phyloP scores from a whole-genome alignment of 441 rosid species.

The Flueggea neowawraea region DNA sequence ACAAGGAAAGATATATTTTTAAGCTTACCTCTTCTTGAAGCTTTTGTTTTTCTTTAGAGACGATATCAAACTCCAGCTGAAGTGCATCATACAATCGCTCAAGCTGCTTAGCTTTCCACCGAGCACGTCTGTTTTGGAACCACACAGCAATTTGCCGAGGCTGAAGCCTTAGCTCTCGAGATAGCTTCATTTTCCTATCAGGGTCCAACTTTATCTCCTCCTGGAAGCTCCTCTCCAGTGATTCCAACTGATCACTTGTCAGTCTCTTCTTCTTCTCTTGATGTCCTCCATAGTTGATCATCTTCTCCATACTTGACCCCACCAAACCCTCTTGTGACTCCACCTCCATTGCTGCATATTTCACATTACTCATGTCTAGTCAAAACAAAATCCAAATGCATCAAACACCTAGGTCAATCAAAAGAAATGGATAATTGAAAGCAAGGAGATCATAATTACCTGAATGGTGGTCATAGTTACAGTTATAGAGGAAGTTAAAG shows the following conservation, averaged over 20 bases:
- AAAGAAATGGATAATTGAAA: background rate
- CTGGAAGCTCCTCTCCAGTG: conserved; percentile 77
- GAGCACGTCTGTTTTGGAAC: conserved; percentile 93
- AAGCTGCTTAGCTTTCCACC: conserved; percentile 92
- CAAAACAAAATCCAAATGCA: background rate
- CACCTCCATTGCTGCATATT: conserved; percentile 35
- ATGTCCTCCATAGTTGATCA: conserved; percentile 13
- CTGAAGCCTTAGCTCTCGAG: conserved; percentile 77
- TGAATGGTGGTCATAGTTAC: conserved; percentile 42
- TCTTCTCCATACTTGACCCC: conserved; percentile 31
- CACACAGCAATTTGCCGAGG: conserved; percentile 92
- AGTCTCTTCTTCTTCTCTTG: conserved; percentile 75
- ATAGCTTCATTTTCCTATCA: conserved; percentile 77
- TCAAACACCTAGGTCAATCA: too few species aligned
- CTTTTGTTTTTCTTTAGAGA: conserved; percentile 62
- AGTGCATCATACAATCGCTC: conserved; percentile 70
- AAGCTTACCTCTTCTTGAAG: conserved; percentile 77
- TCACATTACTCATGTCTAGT: conserved; percentile 39
- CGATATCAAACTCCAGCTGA: conserved; percentile 54
- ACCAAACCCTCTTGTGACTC: conserved; percentile 23
- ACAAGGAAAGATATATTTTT: background rate
- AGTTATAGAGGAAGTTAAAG: conserved; percentile 50
- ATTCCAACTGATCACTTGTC: conserved; percentile 63
- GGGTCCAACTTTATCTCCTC: conserved; percentile 88
- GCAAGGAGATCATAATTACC: conserved; percentile 25